Evolutionary conservation across 1,284 basidiomycete species (phyloP).

Genomic region (Malassezia dermatis): DNA sequence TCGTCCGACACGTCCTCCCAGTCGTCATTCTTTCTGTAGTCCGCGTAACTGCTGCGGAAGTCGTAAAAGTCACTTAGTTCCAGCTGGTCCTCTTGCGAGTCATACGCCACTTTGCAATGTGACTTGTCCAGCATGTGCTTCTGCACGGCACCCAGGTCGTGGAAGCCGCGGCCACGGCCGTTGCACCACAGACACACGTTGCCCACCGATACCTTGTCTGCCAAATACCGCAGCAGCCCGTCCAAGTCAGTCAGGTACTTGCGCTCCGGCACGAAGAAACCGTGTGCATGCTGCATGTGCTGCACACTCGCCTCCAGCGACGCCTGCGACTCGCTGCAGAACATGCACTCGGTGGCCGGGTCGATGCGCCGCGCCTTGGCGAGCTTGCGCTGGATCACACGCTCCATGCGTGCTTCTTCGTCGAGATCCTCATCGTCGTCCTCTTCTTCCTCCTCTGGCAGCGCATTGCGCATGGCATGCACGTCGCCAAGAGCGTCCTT

Average conservation of each 20-base stretch:
- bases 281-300: conserved; percentile 80
- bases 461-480: conserved; percentile 17
- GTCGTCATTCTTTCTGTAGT: conserved; percentile 44
- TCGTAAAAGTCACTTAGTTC: conserved; percentile 91
- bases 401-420: conserved; percentile 35
- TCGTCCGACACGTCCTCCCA: conserved; percentile 33
- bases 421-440: conserved; percentile 38
- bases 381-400: conserved; percentile 34
- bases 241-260: conserved; percentile 75
- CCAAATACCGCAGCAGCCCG: conserved; percentile 75
- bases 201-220: conserved; percentile 82
- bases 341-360: conserved; percentile 54
- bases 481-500: conserved; percentile 1
- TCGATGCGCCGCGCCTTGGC: conserved; percentile 38
- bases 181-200: conserved; percentile 84
- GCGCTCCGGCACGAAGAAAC: conserved; percentile 91
- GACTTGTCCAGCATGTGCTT: conserved; percentile 47
- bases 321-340: conserved; percentile 57
- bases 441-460: conserved; percentile 19
- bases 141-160: conserved; percentile 30
- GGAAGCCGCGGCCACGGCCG: conserved; percentile 35
- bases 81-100: conserved; percentile 65
- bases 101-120: conserved; percentile 93
- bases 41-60: conserved; percentile 69
- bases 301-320: conserved; percentile 61